Evolutionary conservation across 352 stramenopile genomes (phyloP), one percentile per base, ranked within the genome.

Genomic region (Pythium periplocum): DNA sequence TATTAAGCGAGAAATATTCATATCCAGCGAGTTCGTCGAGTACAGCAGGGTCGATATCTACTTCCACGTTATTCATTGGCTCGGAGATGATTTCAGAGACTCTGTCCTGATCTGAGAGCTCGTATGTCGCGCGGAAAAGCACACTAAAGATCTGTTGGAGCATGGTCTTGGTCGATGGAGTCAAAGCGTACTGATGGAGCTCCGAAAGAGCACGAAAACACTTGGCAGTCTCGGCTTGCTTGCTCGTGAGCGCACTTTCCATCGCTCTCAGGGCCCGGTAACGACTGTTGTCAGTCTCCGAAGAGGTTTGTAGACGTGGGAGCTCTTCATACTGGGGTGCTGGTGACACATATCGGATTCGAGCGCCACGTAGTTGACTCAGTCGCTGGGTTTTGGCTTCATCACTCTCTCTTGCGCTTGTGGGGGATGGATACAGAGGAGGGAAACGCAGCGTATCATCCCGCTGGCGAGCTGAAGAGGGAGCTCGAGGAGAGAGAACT

Each of bases 231-330:
- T 49, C 9, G 12, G 12, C 11, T 31, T 62, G 58, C 45, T 66
- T 71, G 37, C 8, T n/a, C 4, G 2, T 1, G 0, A 67, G 9
- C 11, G 52, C 12, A 7, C 17, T 17, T 44, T 98, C 92, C 67
- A 97, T 91, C 9, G 86, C 97, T 53, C 61, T 78, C 1, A 98
- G 62, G 1, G 84, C 87, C 41, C 87, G 88, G 4, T 83, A 58
- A 17, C 37, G 30, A 43, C 48, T 6, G 53, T 94, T 93, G 48
- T 96, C 81, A 41, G 85, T 85, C 50, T 96, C 71, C 67, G 82
- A 87, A n/a, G 90, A 72, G 51, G 94, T 76, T 54, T 34, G 32
- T 40, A 6, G 38, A 37, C 10, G 31, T 31, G 31, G 7, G 38
- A 12, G 43, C 4, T 10, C 9, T 53, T 10, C 4, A 26, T 53